Conservation (phyloP, 2,329 filamentous ascomycete species). For the Graphiopsis chlorocephala region DNA sequence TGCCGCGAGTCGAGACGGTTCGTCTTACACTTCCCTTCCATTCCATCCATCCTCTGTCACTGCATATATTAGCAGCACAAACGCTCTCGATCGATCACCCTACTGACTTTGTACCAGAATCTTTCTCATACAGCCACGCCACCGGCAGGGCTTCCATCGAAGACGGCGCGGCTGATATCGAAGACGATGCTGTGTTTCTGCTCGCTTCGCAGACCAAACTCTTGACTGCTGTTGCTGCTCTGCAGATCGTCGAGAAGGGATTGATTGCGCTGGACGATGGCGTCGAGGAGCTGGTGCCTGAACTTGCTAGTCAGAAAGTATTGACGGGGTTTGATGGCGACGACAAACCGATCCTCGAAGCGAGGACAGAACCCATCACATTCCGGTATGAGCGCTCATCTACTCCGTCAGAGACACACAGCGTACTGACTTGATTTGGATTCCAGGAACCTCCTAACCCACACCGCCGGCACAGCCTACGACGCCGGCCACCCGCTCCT, state of each 20-base stretch:
- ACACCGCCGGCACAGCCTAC: conserved; percentile 51
- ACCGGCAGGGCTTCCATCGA: conserved; percentile 25
- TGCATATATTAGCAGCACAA: too few relatives aligned
- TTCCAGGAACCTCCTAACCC: conserved; percentile 46
- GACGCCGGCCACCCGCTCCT: conserved; percentile 39
- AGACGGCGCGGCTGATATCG: conserved; percentile 22
- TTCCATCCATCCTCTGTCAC: not conserved
- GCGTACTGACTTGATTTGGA: not conserved
- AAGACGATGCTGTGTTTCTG: conserved; percentile 31
- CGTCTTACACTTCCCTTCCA: not conserved
- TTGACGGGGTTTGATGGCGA: conserved; percentile 47
- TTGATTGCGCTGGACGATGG: conserved; percentile 48
- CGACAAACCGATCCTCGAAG: conserved; percentile 33
- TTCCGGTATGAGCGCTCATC: not conserved
- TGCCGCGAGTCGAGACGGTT: conserved; percentile 30
- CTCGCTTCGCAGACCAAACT: conserved; percentile 44
- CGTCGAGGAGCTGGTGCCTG: conserved; percentile 46
- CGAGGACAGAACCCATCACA: conserved; percentile 26
- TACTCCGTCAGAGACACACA: not conserved
- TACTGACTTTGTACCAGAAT: not conserved
- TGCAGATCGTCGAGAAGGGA: conserved; percentile 57
- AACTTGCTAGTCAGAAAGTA: conserved; percentile 49
- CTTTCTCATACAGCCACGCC: conserved; percentile 31
- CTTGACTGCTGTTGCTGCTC: conserved; percentile 50
- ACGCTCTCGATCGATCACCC: not conserved